Conservation (phyloP, 805 yeast species). For the Wickerhamomyces pijperi region DNA sequence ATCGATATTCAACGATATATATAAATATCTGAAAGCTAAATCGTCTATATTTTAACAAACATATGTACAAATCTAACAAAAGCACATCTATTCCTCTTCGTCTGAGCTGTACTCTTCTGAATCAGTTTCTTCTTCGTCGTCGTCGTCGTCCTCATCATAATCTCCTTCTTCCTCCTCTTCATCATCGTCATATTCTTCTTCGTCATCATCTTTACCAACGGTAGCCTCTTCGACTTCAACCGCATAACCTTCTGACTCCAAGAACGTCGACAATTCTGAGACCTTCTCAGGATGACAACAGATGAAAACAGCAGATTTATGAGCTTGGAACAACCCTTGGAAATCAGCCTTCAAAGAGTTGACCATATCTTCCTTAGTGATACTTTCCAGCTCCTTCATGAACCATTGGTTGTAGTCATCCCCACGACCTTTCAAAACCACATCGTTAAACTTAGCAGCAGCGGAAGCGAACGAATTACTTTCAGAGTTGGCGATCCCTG, state of each 20-base stretch:
- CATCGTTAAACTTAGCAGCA: slow-evolving; percentile 51
- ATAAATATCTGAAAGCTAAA: no score
- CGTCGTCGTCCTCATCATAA: slow-evolving; percentile 8
- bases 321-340: slow-evolving; percentile 49
- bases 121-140: slow-evolving; percentile 3
- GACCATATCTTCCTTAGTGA: slow-evolving; percentile 43
- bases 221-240: slow-evolving; percentile 42
- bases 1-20: no score
- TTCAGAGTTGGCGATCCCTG: slow-evolving; percentile 56
- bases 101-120: slow-evolving; percentile 4
- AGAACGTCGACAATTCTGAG: slow-evolving; percentile 33
- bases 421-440: slow-evolving; percentile 59
- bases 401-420: slow-evolving; percentile 46
- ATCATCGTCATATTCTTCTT: slow-evolving; percentile 14
- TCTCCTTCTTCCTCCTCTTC: slow-evolving; percentile 12
- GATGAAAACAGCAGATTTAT: slow-evolving; percentile 48
- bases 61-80: no score
- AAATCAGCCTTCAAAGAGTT: slow-evolving; percentile 46
- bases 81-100: slow-evolving; percentile 1
- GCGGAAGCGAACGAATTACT: slow-evolving; percentile 61
- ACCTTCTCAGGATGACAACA: slow-evolving; percentile 64
- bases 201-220: slow-evolving; percentile 5
- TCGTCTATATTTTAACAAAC: no score
- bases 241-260: slow-evolving; percentile 45
- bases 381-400: slow-evolving; percentile 38